Evolutionary conservation across 331 rosid species (phyloP).

Genomic region (Quercus tomentella): DNA sequence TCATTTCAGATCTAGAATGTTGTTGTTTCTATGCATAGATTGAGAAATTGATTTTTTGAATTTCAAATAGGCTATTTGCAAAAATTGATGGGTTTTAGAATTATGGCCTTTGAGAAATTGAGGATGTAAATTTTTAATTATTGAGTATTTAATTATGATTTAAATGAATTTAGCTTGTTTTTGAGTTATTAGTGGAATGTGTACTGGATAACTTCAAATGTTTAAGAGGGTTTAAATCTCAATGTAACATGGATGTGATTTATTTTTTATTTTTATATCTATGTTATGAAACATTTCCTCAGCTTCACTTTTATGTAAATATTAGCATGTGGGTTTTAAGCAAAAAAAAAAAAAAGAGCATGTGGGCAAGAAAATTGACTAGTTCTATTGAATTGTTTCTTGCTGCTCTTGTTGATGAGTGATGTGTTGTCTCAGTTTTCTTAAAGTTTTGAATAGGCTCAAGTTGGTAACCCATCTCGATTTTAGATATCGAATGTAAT

Average conservation of each 20-base stretch:
- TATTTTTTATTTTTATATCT: not conserved
- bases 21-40: not conserved
- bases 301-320: not conserved
- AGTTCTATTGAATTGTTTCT: not conserved
- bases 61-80: not conserved
- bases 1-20: not conserved
- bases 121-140: too few relatives aligned
- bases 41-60: not conserved
- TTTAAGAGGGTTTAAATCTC: not conserved
- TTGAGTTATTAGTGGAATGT: not conserved
- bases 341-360: too few relatives aligned
- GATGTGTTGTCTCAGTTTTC: not conserved
- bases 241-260: not conserved
- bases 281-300: not conserved
- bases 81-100: not conserved
- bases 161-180: not conserved
- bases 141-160: too few relatives aligned
- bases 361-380: not conserved
- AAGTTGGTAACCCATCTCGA: not conserved
- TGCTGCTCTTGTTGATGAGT: not conserved
- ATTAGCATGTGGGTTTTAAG: not conserved
- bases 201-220: not conserved
- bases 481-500: not conserved
- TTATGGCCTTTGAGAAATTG: too few relatives aligned
- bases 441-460: not conserved